Evolutionary conservation across 2,329 filamentous ascomycete species (phyloP), one percentile per base, ranked within the genome.

Genomic region (Thelonectria olida): DNA sequence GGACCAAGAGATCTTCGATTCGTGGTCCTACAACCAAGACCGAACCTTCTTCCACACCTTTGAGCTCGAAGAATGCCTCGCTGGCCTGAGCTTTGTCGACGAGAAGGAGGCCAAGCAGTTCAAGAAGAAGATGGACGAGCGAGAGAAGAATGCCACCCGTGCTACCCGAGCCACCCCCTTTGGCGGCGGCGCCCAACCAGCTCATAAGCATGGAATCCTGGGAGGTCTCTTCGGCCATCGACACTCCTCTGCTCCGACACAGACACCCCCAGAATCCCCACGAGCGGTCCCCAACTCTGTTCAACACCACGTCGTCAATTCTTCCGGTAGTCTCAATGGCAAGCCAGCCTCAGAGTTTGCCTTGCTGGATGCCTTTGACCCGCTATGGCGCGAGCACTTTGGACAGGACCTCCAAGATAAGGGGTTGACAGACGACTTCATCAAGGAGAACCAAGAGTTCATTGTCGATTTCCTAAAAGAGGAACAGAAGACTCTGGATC

Each of bases 51-150:
- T 99, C 80, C 94, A 98, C 79, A 93, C 92, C 6, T 99, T 99
- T 75, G 96, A 99, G 80, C 86, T 97, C 57, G 94, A 98, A 78
- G 89, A 96, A 65, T 98, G 93, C 73, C 81, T 96, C 62, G 96
- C 93, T 6, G 96, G 90, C 1, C 81, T 99, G 62, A 97, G 93
- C 22, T 99, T 99, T 73, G 89, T 91, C 63, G 96, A 98, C 77
- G 96, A 98, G 82, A 98, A 97, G 79, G 96, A 99, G 81, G 96
- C 96, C 31, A 96, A 92, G 80, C 92, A 92, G 61, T 98, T 99
- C 81, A 90, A 94, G 79, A 97, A 97, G 85, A 98, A 97, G 83
- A 92, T 99, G 86, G 90, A 96, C 70, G 94, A 97, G 74, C 86
- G 94, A 67, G 94, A 98, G 80, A 97, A 97, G 86, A 94, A 95